Evolutionary conservation across 306 rosid genomes (phyloP).

Genomic region (Dalbergia oliveri): DNA sequence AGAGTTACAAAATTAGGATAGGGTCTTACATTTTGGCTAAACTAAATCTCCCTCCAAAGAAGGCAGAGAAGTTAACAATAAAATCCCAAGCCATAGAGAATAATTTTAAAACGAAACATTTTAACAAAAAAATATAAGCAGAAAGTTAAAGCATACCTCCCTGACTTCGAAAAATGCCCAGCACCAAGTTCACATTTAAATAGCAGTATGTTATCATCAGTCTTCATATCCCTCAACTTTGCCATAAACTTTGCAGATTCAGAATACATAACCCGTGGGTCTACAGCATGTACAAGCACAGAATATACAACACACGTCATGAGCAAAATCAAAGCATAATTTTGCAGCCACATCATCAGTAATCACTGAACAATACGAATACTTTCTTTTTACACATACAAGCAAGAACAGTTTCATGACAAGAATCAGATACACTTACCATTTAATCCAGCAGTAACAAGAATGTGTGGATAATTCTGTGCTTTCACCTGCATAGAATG

Average conservation of each 20-base stretch:
- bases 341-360: conserved; percentile 41
- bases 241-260: conserved; percentile 96
- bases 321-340: conserved; percentile 14
- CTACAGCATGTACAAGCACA: conserved; percentile 55
- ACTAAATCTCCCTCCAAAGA: conserved; percentile 21
- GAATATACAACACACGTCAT: conserved; percentile 17
- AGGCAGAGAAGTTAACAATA: background rate
- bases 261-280: conserved; percentile 91
- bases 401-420: background rate
- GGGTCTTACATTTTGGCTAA: background rate
- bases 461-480: conserved; percentile 82
- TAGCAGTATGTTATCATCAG: conserved; percentile 70
- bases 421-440: conserved; percentile 58
- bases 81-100: background rate
- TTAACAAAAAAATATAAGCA: background rate
- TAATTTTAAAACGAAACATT: background rate
- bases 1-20: background rate
- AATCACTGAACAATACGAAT: conserved; percentile 38
- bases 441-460: conserved; percentile 92
- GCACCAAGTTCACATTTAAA: conserved; percentile 97
- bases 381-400: conserved; percentile 11
- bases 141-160: conserved; percentile 67
- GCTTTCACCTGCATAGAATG: conserved; percentile 70
- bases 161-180: conserved; percentile 93
- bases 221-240: conserved; percentile 85